Conservation (phyloP, 257 asterid species). For the Solanum chmielewskii region DNA sequence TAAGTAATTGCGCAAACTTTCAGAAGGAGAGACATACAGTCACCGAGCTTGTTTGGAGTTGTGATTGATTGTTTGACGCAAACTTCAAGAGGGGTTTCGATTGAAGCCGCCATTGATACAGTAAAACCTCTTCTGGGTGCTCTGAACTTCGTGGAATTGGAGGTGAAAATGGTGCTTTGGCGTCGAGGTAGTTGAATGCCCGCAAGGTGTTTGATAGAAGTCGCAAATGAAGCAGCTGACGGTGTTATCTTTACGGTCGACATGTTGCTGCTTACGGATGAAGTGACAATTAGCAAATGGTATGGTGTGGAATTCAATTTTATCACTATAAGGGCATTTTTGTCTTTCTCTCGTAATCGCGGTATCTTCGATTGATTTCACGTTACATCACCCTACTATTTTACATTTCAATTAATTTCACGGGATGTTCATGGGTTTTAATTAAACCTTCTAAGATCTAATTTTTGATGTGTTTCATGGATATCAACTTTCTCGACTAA, state of each 20-base stretch:
- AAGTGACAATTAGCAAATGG: neutral
- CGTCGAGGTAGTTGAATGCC: slow-evolving; percentile 7
- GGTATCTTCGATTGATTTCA: neutral
- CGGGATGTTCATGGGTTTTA: neutral
- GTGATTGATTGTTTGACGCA: slow-evolving; percentile 71
- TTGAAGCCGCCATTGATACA: slow-evolving; percentile 32
- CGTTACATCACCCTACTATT: neutral
- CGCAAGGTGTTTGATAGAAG: slow-evolving; percentile 40
- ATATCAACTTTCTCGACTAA: neutral
- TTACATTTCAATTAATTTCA: neutral
- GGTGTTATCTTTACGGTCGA: slow-evolving; percentile 49
- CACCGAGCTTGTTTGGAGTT: slow-evolving; percentile 72
- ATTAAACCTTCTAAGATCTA: neutral
- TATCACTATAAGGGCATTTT: neutral
- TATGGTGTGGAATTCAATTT: neutral
- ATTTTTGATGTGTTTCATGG: neutral
- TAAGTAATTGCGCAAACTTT: neutral
- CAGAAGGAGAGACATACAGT: slow-evolving; percentile 34
- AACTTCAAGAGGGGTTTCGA: slow-evolving; percentile 48
- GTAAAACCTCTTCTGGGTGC: slow-evolving; percentile 12
- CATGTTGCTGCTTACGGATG: slow-evolving; percentile 7
- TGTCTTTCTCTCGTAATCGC: neutral
- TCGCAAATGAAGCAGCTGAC: slow-evolving; percentile 32
- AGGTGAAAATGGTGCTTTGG: slow-evolving; percentile 9
- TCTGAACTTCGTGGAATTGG: slow-evolving; percentile 4